Base-by-base conservation (phyloP, 2,329 filamentous ascomycete species). In the Fusarium equiseti region DNA sequence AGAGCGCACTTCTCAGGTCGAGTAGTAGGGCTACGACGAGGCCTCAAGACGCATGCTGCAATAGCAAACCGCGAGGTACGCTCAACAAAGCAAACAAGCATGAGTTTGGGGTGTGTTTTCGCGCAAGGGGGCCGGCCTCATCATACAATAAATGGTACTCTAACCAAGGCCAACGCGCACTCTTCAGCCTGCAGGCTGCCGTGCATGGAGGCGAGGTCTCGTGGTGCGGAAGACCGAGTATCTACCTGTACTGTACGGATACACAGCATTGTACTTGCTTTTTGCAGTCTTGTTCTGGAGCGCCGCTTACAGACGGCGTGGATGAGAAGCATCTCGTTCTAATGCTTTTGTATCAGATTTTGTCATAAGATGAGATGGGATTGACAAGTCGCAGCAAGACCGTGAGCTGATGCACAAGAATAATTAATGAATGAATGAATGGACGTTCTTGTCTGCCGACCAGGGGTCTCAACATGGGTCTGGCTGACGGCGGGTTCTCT, bases 171-270 rank as follows among this genome's bases (percentile, higher is more conserved):
- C 72, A 65, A 64, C 70, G 66, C 71, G 71, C 71, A 70, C 63
- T 73, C 66, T 67, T 73, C 73, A 71, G 71, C 73, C 68, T 75
- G 69, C 74, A 73, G 72, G 70, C 71, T 73, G 66, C 68, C 72
- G 68, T 77, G 75, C 76, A 78, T 78, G 71, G 67, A 72, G 74
- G 63, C 67, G 62, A 73, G 74, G 76, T 78, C 76, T 74, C 76
- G 76, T 78, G 76, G 75, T 73, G 66, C 55, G 32, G 22, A 45
- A 57, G 57, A n/a, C 18, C 16, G 35, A 65, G 65, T 65, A 57
- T 31, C 27, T 42, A n/a, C 20, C 20, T 20, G 20, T 20, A 20
- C 20, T 20, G 20, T 20, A 20, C 20, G 20, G 20, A 20, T 35
- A 43, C 66, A 56, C 52, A 43, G 27, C 62, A 42, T 53, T 52